Conservation (phyloP, 2,329 filamentous ascomycete species). For the Tolypocladium amazonense region DNA sequence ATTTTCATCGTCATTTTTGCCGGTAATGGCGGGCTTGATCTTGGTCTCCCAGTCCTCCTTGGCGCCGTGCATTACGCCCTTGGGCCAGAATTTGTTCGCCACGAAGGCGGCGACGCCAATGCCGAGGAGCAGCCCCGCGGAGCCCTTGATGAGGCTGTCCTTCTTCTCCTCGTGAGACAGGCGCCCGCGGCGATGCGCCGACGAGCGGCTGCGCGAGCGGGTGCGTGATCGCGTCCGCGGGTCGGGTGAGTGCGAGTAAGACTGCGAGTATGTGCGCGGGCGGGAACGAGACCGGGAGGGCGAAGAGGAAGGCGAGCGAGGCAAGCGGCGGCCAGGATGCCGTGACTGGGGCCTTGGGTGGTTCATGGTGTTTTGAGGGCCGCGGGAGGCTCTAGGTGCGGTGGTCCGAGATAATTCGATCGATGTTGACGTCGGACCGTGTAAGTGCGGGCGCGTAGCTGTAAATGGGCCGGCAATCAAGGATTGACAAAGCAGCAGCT, state of each 20-base stretch:
- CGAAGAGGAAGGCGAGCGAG: slow-evolving; percentile 4
- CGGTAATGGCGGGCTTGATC: neutral
- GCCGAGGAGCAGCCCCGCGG: slow-evolving; percentile 20
- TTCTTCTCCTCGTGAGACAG: slow-evolving; percentile 8
- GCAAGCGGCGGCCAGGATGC: neutral
- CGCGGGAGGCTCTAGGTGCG: neutral
- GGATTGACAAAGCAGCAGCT: neutral
- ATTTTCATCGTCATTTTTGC: slow-evolving; percentile 1
- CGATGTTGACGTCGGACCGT: neutral
- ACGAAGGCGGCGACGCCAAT: slow-evolving; percentile 23
- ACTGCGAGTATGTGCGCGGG: slow-evolving; percentile 1
- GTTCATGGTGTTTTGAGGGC: slow-evolving; percentile 1
- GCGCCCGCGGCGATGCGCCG: slow-evolving; percentile 4
- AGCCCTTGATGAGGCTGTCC: slow-evolving; percentile 18
- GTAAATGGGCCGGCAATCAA: neutral
- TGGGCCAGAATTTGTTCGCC: slow-evolving; percentile 24
- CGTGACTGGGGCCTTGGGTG: slow-evolving; percentile 4
- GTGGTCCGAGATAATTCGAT: neutral
- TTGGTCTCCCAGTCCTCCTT: slow-evolving; percentile 17
- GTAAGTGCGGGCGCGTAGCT: neutral
- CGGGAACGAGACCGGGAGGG: slow-evolving; percentile 8
- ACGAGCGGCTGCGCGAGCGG: slow-evolving; percentile 11
- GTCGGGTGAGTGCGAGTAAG: neutral
- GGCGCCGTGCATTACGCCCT: slow-evolving; percentile 15
- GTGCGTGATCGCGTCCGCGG: slow-evolving; percentile 7